Conservation (phyloP, 2,329 filamentous ascomycete genomes). For the Chaetoscypha palmicola region DNA sequence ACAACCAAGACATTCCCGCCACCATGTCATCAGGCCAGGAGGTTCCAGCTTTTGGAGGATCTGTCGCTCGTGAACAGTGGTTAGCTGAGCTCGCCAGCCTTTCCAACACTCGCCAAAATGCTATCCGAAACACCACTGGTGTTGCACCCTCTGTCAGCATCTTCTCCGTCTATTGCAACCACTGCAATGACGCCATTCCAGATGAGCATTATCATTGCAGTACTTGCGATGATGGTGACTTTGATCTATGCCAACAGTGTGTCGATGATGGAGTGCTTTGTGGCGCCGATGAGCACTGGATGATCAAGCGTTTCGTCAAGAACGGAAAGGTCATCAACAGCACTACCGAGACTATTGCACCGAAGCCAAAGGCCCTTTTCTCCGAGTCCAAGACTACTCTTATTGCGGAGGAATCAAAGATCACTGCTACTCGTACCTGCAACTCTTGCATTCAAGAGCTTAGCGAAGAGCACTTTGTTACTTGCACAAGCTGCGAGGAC, state of each 20-base stretch:
- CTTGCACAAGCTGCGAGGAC: constrained; percentile 78
- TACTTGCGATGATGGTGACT: constrained; percentile 88
- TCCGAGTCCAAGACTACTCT: constrained; percentile 24
- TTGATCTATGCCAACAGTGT: constrained; percentile 81
- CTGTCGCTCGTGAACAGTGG: constrained; percentile 29
- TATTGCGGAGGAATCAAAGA: constrained; percentile 19
- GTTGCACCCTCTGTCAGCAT: constrained; percentile 27
- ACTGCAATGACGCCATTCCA: constrained; percentile 70
- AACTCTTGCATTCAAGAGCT: constrained; percentile 60
- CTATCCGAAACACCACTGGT: constrained; percentile 8
- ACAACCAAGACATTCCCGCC: neutral
- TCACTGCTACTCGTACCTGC: constrained; percentile 39
- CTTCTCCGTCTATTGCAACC: constrained; percentile 92
- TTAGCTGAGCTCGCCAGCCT: constrained; percentile 28
- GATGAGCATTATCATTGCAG: constrained; percentile 91
- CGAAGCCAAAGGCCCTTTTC: constrained; percentile 36
- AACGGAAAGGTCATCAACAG: constrained; percentile 77
- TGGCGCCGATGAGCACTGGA: constrained; percentile 74
- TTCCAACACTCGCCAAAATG: constrained; percentile 23
- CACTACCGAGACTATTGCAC: constrained; percentile 71
- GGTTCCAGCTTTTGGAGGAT: constrained; percentile 24
- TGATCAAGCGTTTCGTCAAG: constrained; percentile 82
- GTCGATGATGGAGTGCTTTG: constrained; percentile 71
- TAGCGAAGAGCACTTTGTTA: constrained; percentile 72
- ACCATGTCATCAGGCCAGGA: neutral